Percentiles rank a stretch among this genome's conserved stretches.
These are phyloP conservation scores for Agapanthus africanus DNA, from an alignment of 106 monocot species.

Conservation along the genomic window DNA sequence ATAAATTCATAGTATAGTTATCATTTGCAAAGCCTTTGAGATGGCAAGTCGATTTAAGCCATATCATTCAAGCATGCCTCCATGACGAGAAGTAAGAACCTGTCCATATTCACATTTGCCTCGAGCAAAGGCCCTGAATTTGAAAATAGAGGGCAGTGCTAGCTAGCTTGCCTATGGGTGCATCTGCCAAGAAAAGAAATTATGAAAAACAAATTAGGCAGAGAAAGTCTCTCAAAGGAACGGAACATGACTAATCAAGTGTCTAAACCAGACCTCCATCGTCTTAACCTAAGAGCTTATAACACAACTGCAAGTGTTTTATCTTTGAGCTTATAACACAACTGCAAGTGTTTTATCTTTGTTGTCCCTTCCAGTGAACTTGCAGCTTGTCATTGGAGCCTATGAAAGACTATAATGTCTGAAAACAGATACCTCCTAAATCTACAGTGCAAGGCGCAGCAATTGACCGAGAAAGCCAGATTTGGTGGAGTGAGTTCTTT, in stretches of 20 bases:
- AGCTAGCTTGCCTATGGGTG: not conserved
- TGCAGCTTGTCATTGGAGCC: not conserved
- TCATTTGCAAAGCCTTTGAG: not conserved
- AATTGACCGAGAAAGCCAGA: constrained; percentile 21
- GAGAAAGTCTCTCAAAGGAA: not conserved
- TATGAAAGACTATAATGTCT: not conserved
- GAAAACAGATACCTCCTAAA: constrained; percentile 3
- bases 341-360: constrained; percentile 1
- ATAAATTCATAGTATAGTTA: not conserved
- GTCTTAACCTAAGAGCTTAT: not conserved
- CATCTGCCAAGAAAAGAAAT: not conserved
- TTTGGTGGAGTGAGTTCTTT: not conserved
- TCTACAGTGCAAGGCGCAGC: constrained; percentile 16
- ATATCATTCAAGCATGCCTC: not conserved
- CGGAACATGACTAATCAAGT: not conserved
- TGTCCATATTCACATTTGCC: not conserved
- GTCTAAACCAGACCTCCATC: constrained; percentile 1
- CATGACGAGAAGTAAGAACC: not conserved
- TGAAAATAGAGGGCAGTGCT: too few species aligned
- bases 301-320: constrained; percentile 1
- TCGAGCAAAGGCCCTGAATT: not conserved
- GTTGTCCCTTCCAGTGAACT: not conserved
- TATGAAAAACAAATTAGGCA: not conserved
- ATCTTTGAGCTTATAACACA: not conserved
- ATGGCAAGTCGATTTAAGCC: not conserved